Evolutionary conservation across 176 grass and related monocot genomes (phyloP).

Genomic region (Phragmites australis): DNA sequence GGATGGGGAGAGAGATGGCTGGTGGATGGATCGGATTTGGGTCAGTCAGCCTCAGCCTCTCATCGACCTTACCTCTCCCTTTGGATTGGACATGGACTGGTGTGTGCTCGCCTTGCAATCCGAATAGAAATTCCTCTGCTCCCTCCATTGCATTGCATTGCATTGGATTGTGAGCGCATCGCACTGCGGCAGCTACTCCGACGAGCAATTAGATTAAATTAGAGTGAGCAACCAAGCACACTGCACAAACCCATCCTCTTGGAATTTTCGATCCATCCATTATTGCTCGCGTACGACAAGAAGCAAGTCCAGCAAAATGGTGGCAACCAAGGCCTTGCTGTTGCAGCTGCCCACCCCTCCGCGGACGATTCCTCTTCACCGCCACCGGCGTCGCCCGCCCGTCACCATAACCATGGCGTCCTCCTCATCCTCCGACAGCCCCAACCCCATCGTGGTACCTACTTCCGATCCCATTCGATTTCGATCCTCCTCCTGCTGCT

Average conservation of each 20-base stretch:
- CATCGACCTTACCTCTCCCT: too few species aligned
- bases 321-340: background rate
- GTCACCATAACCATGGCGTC: slow-evolving; percentile 28
- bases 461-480: background rate
- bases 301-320: background rate
- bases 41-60: too few species aligned
- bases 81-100: too few species aligned
- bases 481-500: background rate
- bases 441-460: background rate
- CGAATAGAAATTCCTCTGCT: background rate
- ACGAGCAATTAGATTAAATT: too few species aligned
- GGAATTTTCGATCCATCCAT: background rate
- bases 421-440: background rate
- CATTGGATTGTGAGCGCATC: background rate
- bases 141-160: background rate
- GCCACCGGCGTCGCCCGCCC: slow-evolving; percentile 6
- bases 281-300: background rate
- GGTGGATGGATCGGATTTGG: too few species aligned
- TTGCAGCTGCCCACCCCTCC: background rate
- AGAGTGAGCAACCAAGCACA: background rate
- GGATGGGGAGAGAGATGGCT: too few species aligned
- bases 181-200: too few species aligned
- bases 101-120: background rate
- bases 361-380: background rate
- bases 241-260: background rate